These are phyloP conservation scores for Termitomyces sp. DNA, from an alignment of 1,284 basidiomycete species.

Conservation along the genomic window DNA sequence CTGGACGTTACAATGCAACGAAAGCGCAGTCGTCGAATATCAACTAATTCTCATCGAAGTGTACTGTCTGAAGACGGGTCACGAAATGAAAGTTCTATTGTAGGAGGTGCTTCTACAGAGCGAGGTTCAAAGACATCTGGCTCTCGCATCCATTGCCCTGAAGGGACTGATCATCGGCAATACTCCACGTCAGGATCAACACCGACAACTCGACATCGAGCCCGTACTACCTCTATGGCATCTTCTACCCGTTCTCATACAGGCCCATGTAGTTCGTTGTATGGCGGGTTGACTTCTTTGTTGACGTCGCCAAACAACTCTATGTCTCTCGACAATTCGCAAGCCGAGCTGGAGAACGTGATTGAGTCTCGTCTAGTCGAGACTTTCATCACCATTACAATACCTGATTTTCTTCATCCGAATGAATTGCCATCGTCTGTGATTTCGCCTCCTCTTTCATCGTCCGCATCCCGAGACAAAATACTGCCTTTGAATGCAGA, in stretches of 20 bases:
- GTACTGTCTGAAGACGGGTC: conserved; percentile 40
- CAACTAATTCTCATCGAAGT: conserved; percentile 51
- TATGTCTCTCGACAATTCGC: conserved; percentile 55
- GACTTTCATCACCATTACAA: conserved; percentile 62
- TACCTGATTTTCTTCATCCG: conserved; percentile 21
- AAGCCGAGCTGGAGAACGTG: conserved; percentile 61
- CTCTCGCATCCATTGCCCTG: conserved; percentile 33
- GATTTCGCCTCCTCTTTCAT: conserved; percentile 14
- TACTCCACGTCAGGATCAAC: conserved; percentile 21
- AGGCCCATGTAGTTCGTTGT: conserved; percentile 8
- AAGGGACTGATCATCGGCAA: conserved; percentile 22
- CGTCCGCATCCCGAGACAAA: conserved; percentile 6
- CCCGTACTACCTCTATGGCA: conserved; percentile 46
- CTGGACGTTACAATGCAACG: conserved; percentile 56
- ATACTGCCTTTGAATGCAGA: conserved; percentile 9
- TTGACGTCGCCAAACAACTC: conserved; percentile 20
- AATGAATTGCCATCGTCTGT: conserved; percentile 1
- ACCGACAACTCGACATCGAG: conserved; percentile 34
- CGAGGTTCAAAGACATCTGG: conserved; percentile 34
- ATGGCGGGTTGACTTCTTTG: conserved; percentile 12
- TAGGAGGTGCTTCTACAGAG: conserved; percentile 22
- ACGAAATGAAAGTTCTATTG: conserved; percentile 21
- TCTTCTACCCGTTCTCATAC: conserved; percentile 36
- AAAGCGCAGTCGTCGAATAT: conserved; percentile 57
- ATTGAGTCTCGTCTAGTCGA: conserved; percentile 73